Evolutionary conservation across 257 asterid genomes (phyloP).

Genomic region (Jaltomata sinuosa): DNA sequence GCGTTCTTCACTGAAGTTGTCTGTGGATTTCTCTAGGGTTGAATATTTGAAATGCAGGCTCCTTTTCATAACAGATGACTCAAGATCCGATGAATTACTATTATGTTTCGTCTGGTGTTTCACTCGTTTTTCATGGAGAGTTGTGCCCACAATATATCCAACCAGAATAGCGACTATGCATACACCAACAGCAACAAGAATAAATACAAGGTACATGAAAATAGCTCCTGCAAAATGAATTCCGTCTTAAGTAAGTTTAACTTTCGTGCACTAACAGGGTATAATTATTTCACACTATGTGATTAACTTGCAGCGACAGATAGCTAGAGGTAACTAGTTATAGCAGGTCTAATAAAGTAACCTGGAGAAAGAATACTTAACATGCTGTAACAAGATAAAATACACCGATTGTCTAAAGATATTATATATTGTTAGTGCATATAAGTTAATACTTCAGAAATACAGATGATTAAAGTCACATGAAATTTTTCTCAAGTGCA

Average conservation of each 20-base stretch:
- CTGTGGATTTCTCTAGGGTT: constrained; percentile 8
- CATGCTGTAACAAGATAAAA: not conserved
- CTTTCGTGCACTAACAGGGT: not conserved
- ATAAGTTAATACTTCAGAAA: not conserved
- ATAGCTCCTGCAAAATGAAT: constrained; percentile 2
- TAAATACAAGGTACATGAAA: not conserved
- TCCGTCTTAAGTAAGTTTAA: not conserved
- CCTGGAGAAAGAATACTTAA: not conserved
- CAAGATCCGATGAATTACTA: not conserved
- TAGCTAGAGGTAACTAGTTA: not conserved
- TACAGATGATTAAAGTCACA: not conserved
- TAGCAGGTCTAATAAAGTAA: not conserved
- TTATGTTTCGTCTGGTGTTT: not conserved
- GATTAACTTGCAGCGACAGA: not conserved
- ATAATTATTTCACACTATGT: not conserved
- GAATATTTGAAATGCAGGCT: constrained; percentile 9
- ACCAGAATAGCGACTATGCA: constrained; percentile 8
- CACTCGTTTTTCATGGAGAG: not conserved
- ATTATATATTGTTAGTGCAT: not conserved
- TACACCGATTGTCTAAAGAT: not conserved
- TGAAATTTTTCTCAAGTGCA: not conserved
- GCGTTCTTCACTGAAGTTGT: not conserved
- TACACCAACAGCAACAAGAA: constrained; percentile 4
- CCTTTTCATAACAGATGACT: constrained; percentile 4
- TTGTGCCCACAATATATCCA: constrained; percentile 8